Evolutionary conservation across 495 filamentous ascomycete genomes (phyloP).

Genomic region (Podospora conica): DNA sequence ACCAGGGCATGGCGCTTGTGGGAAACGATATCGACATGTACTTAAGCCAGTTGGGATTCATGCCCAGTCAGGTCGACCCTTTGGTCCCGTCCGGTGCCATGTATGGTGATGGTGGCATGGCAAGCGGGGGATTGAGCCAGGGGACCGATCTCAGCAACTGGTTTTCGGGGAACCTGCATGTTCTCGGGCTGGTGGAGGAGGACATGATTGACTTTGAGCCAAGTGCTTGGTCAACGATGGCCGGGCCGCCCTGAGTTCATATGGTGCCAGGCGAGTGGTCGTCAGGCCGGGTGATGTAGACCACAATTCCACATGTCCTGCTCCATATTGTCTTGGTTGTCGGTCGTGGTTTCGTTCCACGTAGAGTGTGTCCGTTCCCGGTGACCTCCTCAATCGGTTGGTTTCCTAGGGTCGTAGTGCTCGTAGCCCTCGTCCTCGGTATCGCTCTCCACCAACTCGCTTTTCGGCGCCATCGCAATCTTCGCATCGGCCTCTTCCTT

Average conservation of each 20-base stretch:
- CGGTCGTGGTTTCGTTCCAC: neutral
- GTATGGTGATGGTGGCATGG: constrained; percentile 4
- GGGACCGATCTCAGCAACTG: constrained; percentile 54
- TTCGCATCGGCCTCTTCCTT: constrained; percentile 18
- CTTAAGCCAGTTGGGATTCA: constrained; percentile 56
- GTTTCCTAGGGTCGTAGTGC: constrained; percentile 47
- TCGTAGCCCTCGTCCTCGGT: constrained; percentile 55
- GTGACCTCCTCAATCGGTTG: constrained; percentile 42
- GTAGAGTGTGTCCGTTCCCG: neutral
- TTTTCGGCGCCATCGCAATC: constrained; percentile 10
- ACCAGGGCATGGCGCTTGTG: constrained; percentile 42
- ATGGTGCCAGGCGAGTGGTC: neutral
- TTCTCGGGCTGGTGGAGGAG: constrained; percentile 58
- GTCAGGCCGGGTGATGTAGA: neutral
- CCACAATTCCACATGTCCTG: too few species aligned
- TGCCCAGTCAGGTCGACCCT: constrained; percentile 30
- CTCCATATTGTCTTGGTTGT: neutral
- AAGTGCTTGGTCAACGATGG: constrained; percentile 22
- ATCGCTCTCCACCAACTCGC: constrained; percentile 45
- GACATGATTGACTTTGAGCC: constrained; percentile 48
- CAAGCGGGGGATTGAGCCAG: constrained; percentile 25
- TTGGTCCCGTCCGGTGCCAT: neutral
- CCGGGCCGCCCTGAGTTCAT: neutral
- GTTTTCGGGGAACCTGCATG: constrained; percentile 62
- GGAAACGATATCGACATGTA: constrained; percentile 61